Conservation (phyloP, 2,329 filamentous ascomycete genomes). For the Penicillium concentricum region DNA sequence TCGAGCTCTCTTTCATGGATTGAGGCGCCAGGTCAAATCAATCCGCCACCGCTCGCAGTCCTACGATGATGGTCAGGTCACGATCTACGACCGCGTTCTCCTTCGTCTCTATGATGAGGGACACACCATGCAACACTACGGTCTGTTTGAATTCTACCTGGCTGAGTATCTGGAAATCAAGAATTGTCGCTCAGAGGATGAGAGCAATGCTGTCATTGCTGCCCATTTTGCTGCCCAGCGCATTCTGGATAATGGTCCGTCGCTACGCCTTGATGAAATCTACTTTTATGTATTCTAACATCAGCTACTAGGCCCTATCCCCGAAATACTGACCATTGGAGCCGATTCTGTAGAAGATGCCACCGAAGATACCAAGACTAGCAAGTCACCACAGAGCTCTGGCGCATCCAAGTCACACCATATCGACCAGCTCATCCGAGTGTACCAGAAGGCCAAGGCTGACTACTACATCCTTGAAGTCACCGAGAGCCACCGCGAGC, state of each 20-base stretch:
- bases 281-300: not conserved
- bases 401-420: constrained; percentile 6
- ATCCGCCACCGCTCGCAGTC: constrained; percentile 37
- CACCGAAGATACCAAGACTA: not conserved
- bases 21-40: constrained; percentile 36
- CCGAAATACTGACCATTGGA: not conserved
- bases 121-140: constrained; percentile 27
- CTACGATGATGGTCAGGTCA: constrained; percentile 37
- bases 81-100: constrained; percentile 43
- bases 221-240: constrained; percentile 29
- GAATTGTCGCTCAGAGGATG: constrained; percentile 12
- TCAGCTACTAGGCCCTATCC: not conserved
- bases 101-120: constrained; percentile 36
- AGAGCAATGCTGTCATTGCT: constrained; percentile 26
- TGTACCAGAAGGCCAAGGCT: constrained; percentile 38
- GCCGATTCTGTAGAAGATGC: not conserved
- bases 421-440: constrained; percentile 24
- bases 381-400: not conserved
- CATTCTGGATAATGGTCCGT: constrained; percentile 20
- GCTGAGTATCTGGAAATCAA: constrained; percentile 39
- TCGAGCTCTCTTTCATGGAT: constrained; percentile 30
- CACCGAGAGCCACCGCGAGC: constrained; percentile 23
- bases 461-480: constrained; percentile 32
- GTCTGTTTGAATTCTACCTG: constrained; percentile 40
- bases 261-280: not conserved